phyloP scores from a whole-genome alignment of 1,284 basidiomycete species.

The Naganishia liquefaciens region DNA sequence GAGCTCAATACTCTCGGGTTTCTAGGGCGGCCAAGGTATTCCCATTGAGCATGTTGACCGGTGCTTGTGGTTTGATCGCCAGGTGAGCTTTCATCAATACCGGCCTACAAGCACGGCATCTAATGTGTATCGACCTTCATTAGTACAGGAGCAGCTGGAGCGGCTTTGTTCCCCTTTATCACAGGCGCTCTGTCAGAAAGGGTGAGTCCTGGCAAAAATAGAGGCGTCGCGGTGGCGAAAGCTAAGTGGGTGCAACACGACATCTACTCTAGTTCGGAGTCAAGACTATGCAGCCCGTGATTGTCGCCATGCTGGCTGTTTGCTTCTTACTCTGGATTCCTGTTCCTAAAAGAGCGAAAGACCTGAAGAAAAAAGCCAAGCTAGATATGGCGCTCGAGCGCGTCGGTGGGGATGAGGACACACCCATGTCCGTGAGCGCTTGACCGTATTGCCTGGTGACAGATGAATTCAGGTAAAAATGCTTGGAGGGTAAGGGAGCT shows the following conservation, averaged over 20 bases:
- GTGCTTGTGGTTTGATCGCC: conserved; percentile 29
- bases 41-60: conserved; percentile 24
- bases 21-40: conserved; percentile 23
- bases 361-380: conserved; percentile 3
- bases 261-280: conserved; percentile 13
- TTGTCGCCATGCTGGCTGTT: conserved; percentile 23
- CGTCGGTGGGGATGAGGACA: not conserved
- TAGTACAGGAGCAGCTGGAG: conserved; percentile 17
- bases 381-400: not conserved
- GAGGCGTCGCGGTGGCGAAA: not conserved
- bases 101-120: too few relatives aligned
- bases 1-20: not conserved
- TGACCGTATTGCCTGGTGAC: not conserved
- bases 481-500: not conserved
- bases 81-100: conserved; percentile 14
- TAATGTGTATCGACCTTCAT: not conserved
- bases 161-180: conserved; percentile 31
- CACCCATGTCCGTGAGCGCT: not conserved
- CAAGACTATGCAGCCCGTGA: conserved; percentile 27
- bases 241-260: not conserved
- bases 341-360: conserved; percentile 15
- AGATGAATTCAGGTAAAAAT: not conserved
- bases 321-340: conserved; percentile 29
- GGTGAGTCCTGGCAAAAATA: not conserved
- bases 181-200: conserved; percentile 14